A percentile compares a stretch with the other conserved stretches of the same genome.
phyloP scores from a whole-genome alignment of 2,329 filamentous ascomycete species.

The Ophiosphaerella narmari region DNA sequence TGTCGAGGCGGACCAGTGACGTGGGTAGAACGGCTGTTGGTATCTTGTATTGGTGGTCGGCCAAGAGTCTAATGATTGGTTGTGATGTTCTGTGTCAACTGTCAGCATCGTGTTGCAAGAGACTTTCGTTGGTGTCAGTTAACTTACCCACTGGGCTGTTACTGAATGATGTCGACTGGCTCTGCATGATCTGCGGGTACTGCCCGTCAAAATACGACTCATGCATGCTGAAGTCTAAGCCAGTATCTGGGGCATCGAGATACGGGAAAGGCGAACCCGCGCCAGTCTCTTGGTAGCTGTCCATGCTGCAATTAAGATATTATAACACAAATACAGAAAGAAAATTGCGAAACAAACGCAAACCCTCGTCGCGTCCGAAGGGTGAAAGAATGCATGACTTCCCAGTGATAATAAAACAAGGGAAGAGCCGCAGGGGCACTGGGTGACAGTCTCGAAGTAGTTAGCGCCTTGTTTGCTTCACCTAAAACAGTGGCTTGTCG shows the following conservation, averaged over 20 bases:
- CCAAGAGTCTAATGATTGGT: slow-evolving; percentile 12
- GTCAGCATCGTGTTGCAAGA: slow-evolving; percentile 4
- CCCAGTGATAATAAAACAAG: not conserved
- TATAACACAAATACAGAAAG: slow-evolving; percentile 1
- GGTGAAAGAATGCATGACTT: slow-evolving; percentile 1
- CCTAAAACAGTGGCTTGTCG: slow-evolving; percentile 29
- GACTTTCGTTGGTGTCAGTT: not conserved
- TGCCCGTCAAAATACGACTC: slow-evolving; percentile 7
- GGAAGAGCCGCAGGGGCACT: not conserved
- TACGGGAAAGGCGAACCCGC: slow-evolving; percentile 16
- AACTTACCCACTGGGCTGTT: slow-evolving; percentile 14
- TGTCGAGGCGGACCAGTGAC: slow-evolving; percentile 24
- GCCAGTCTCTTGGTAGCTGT: slow-evolving; percentile 4
- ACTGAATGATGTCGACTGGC: slow-evolving; percentile 4
- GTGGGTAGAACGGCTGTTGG: slow-evolving; percentile 11
- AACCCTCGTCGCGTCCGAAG: not conserved
- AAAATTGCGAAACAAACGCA: not conserved
- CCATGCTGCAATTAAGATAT: slow-evolving; percentile 12
- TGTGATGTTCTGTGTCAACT: slow-evolving; percentile 9
- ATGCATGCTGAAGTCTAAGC: slow-evolving; percentile 8
- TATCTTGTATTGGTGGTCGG: slow-evolving; percentile 1
- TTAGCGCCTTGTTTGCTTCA: slow-evolving; percentile 16
- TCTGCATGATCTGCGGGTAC: slow-evolving; percentile 8
- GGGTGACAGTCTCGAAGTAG: not conserved
- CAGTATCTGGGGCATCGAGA: slow-evolving; percentile 1